Percentiles rank a stretch among this genome's conserved stretches.
phyloP scores from a whole-genome alignment of 805 yeast genomes.

The Metschnikowia noctiluminum region DNA sequence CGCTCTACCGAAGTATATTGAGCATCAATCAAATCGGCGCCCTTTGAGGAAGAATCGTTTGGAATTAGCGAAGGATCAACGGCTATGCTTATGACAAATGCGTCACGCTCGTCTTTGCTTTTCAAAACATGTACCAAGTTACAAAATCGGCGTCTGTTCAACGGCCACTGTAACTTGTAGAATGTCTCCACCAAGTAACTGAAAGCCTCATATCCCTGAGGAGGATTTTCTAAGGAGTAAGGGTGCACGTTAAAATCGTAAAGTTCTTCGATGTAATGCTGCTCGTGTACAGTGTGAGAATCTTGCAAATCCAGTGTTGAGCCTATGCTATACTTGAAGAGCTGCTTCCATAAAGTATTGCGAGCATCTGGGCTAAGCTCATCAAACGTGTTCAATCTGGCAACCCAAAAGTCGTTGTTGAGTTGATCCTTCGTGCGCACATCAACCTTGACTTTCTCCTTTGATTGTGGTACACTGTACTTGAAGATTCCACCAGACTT shows the following conservation, averaged over 20 bases:
- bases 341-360: constrained; percentile 9
- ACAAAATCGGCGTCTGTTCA: constrained; percentile 33
- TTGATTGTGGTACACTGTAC: constrained; percentile 15
- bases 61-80: constrained; percentile 27
- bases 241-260: constrained; percentile 23
- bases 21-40: constrained; percentile 24
- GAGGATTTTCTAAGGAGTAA: constrained; percentile 13
- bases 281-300: constrained; percentile 37
- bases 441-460: constrained; percentile 13
- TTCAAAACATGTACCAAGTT: constrained; percentile 32
- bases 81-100: constrained; percentile 32
- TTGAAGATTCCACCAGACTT: constrained; percentile 10
- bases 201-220: constrained; percentile 15
- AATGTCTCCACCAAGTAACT: constrained; percentile 31
- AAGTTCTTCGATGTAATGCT: constrained; percentile 34
- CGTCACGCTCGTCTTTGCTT: constrained; percentile 16
- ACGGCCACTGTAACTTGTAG: constrained; percentile 37
- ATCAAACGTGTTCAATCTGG: constrained; percentile 14
- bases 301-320: constrained; percentile 14
- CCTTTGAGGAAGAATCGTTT: constrained; percentile 6
- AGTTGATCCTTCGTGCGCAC: constrained; percentile 11
- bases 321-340: constrained; percentile 14
- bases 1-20: constrained; percentile 37
- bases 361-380: constrained; percentile 13
- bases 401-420: constrained; percentile 19